phyloP scores from a whole-genome alignment of 1,284 basidiomycete genomes.

The Pseudozyma flocculosa region DNA sequence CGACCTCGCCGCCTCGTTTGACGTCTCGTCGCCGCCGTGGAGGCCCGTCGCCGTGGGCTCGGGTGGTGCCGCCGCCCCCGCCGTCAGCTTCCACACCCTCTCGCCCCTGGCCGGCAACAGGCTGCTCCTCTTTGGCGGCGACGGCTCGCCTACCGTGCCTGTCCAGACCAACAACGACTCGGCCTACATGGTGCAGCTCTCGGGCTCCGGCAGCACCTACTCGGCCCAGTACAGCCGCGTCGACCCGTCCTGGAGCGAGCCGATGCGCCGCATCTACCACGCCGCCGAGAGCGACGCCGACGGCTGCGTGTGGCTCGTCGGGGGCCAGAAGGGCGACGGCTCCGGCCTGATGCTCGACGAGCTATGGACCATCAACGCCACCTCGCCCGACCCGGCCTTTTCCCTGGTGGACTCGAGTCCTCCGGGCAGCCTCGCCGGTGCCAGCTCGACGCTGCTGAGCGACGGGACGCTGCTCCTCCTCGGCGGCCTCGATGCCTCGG shows the following conservation, averaged over 20 bases:
- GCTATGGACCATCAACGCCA: constrained; percentile 22
- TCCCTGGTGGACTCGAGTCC: constrained; percentile 11
- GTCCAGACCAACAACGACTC: constrained; percentile 47
- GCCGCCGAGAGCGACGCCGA: constrained; percentile 30
- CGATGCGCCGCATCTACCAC: constrained; percentile 45
- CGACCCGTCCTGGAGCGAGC: constrained; percentile 35
- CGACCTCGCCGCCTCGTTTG: constrained; percentile 33
- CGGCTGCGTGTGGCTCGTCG: constrained; percentile 39
- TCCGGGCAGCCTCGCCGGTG: constrained; percentile 29
- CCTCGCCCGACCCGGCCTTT: constrained; percentile 10
- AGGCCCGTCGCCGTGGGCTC: constrained; percentile 5
- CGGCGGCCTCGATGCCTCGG: constrained; percentile 34
- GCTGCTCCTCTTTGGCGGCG: constrained; percentile 48
- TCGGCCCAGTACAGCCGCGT: constrained; percentile 12
- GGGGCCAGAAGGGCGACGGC: constrained; percentile 49
- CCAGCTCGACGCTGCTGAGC: constrained; percentile 43
- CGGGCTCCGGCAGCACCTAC: constrained; percentile 7
- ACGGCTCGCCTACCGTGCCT: constrained; percentile 18
- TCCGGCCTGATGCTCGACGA: constrained; percentile 32
- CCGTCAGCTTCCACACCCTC: constrained; percentile 45
- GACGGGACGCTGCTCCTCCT: constrained; percentile 46
- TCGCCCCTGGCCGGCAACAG: constrained; percentile 33
- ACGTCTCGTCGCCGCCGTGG: constrained; percentile 38
- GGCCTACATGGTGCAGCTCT: constrained; percentile 33
- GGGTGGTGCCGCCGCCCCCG: constrained; percentile 9